These are phyloP conservation scores for Boletus rex-veris DNA, from an alignment of 768 basidiomycete species.

Conservation along the genomic window DNA sequence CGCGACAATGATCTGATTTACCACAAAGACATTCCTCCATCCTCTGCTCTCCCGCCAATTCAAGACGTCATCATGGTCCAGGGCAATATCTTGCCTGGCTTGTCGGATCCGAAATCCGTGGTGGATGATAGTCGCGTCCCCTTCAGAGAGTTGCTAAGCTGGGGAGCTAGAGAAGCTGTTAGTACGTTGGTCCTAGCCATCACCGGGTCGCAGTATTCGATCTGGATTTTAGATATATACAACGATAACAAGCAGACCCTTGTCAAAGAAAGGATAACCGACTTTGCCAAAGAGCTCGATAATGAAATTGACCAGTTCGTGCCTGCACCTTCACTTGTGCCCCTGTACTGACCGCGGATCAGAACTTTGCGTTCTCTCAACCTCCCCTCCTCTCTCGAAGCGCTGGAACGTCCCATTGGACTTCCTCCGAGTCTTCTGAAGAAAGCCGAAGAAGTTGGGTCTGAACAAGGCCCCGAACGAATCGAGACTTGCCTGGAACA, in stretches of 20 bases:
- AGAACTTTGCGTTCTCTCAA: conserved; percentile 70
- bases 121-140: conserved; percentile 55
- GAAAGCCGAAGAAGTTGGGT: conserved; percentile 81
- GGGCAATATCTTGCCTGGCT: conserved; percentile 49
- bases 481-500: conserved; percentile 73
- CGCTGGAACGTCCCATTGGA: conserved; percentile 80
- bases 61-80: conserved; percentile 64
- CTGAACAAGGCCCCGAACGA: conserved; percentile 69
- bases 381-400: conserved; percentile 83
- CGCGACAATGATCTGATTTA: conserved; percentile 97
- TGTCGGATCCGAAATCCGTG: conserved; percentile 55
- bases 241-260: conserved; percentile 73
- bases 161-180: conserved; percentile 87
- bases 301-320: conserved; percentile 58
- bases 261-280: conserved; percentile 62
- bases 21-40: conserved; percentile 78
- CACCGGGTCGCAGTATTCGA: neutral
- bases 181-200: conserved; percentile 46
- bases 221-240: conserved; percentile 63
- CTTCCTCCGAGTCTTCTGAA: conserved; percentile 84
- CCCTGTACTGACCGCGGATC: conserved; percentile 7
- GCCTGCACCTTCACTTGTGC: neutral
- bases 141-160: conserved; percentile 73
- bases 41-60: conserved; percentile 63
- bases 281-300: conserved; percentile 60